Evolutionary conservation across 805 yeast species (phyloP).

Genomic region (Saccharomycopsis babjevae): DNA sequence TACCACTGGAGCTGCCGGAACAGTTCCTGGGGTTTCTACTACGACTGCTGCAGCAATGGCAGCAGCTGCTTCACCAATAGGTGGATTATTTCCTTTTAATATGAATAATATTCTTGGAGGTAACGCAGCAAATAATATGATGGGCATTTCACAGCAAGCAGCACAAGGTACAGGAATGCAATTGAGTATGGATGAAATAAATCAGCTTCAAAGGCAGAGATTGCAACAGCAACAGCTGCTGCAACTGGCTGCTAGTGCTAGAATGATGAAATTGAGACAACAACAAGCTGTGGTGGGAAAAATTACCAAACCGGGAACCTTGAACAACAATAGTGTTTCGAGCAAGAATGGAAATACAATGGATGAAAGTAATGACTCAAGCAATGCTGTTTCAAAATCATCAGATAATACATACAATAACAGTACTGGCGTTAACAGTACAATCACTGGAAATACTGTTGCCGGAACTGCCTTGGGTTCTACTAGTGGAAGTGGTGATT

Average conservation of each 20-base stretch:
- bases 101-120: constrained; percentile 1
- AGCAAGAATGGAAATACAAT: neutral
- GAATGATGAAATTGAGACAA: constrained; percentile 3
- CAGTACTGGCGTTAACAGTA: neutral
- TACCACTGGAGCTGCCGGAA: neutral
- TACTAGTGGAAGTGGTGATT: neutral
- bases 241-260: constrained; percentile 2
- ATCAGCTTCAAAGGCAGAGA: constrained; percentile 6
- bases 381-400: neutral
- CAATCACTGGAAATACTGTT: neutral
- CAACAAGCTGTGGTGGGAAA: neutral
- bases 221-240: neutral
- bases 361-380: neutral
- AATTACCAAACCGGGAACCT: neutral
- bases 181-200: neutral
- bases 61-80: constrained; percentile 2
- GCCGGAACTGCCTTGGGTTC: neutral
- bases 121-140: neutral
- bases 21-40: constrained; percentile 13
- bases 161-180: neutral
- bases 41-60: constrained; percentile 18
- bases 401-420: neutral
- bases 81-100: neutral
- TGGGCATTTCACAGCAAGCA: neutral
- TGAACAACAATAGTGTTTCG: neutral